Evolutionary conservation across 179 eudicot species (phyloP).

Genomic region (Kewa caespitosa): DNA sequence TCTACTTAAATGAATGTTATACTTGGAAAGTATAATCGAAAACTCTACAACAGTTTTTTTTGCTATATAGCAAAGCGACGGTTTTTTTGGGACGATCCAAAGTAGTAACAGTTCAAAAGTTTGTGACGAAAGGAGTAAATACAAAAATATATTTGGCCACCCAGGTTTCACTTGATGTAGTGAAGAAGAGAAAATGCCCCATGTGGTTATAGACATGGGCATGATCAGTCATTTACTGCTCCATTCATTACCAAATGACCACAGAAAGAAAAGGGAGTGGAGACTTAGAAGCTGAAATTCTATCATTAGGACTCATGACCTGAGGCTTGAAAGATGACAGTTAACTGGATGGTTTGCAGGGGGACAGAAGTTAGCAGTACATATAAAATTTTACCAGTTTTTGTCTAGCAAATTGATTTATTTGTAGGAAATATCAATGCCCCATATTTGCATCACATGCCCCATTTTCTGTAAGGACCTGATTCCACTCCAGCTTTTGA

Average conservation of each 20-base stretch:
- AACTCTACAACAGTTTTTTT: too few relatives aligned
- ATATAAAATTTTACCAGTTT: constrained; percentile 4
- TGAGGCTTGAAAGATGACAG: constrained; percentile 14
- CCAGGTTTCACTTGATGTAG: constrained; percentile 11
- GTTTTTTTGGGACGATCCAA: too few relatives aligned
- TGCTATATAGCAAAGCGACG: too few relatives aligned
- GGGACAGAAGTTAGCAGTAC: constrained; percentile 10
- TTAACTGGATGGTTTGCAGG: constrained; percentile 5
- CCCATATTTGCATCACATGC: constrained; percentile 9
- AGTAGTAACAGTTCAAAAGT: too few relatives aligned
- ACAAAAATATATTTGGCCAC: too few relatives aligned
- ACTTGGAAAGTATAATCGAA: too few relatives aligned
- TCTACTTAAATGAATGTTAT: too few relatives aligned
- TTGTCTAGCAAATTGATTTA: constrained; percentile 16
- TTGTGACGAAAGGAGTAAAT: too few relatives aligned
- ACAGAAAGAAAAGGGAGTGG: not conserved
- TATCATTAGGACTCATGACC: not conserved
- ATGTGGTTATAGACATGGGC: constrained; percentile 22
- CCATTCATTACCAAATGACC: constrained; percentile 1
- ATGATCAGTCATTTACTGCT: constrained; percentile 9
- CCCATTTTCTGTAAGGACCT: not conserved
- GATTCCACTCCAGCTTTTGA: constrained; percentile 7
- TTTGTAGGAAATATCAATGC: not conserved
- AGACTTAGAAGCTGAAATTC: not conserved
- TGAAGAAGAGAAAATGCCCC: constrained; percentile 9